A percentile compares a stretch with the other conserved stretches of the same genome.
Evolutionary conservation across 1,284 basidiomycete genomes (phyloP).

Genomic region (Flammula alnicola): DNA sequence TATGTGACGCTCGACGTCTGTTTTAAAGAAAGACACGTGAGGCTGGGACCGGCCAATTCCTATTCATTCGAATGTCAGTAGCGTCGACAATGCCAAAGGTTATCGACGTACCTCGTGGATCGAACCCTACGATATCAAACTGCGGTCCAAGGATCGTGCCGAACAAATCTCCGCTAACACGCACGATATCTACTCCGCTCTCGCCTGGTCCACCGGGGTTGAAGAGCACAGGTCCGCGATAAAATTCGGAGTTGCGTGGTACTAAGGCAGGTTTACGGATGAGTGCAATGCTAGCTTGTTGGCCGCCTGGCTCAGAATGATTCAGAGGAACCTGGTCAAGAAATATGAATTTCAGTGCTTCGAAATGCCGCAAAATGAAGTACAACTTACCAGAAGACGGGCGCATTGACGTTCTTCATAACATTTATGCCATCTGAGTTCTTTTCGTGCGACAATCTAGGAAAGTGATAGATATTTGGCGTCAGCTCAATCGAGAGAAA

Average conservation of each 20-base stretch:
- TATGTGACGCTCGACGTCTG: no score
- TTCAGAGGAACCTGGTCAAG: conserved; percentile 42
- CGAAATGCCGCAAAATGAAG: conserved; percentile 12
- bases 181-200: conserved; percentile 42
- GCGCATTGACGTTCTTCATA: conserved; percentile 29
- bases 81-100: neutral
- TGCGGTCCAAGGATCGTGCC: conserved; percentile 4
- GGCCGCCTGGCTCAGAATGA: conserved; percentile 35
- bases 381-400: conserved; percentile 29
- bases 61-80: conserved; percentile 5
- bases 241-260: conserved; percentile 24
- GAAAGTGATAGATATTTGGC: neutral
- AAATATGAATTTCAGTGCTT: neutral
- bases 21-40: no score
- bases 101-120: neutral
- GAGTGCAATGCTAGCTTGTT: conserved; percentile 40
- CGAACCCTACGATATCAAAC: conserved; percentile 6
- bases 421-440: conserved; percentile 26
- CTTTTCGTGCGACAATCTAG: conserved; percentile 19
- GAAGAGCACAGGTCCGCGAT: conserved; percentile 48
- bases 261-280: conserved; percentile 28
- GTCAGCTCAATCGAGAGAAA: conserved; percentile 19
- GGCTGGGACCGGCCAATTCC: conserved; percentile 39
- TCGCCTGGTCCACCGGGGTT: conserved; percentile 58
- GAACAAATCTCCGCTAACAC: neutral